These are phyloP conservation scores for Pyrenochaeta sp. DNA, from an alignment of 2,329 filamentous ascomycete genomes.

Conservation along the genomic window DNA sequence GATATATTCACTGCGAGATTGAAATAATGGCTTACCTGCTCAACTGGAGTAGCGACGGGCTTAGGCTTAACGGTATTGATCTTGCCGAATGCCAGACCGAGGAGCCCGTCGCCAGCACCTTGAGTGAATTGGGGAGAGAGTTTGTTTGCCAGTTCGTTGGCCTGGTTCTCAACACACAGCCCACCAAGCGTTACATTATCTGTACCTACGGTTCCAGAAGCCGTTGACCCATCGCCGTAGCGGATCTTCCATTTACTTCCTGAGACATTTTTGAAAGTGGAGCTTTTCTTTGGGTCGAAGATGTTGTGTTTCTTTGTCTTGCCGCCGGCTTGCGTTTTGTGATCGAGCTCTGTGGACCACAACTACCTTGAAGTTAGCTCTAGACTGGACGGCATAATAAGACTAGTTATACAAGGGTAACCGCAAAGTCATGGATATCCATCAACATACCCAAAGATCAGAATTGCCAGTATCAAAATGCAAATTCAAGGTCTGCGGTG, in stretches of 20 bases:
- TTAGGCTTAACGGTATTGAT: slow-evolving; percentile 64
- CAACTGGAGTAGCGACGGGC: slow-evolving; percentile 63
- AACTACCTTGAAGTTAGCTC: slow-evolving; percentile 14
- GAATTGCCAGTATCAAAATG: slow-evolving; percentile 76
- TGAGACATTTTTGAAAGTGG: slow-evolving; percentile 44
- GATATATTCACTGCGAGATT: not conserved
- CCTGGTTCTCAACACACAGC: slow-evolving; percentile 65
- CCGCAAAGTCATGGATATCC: too few species aligned
- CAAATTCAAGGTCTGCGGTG: slow-evolving; percentile 64
- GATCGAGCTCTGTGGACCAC: slow-evolving; percentile 33
- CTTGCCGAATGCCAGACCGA: slow-evolving; percentile 65
- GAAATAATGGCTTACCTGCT: slow-evolving; percentile 60
- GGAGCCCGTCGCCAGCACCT: slow-evolving; percentile 62
- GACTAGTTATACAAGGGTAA: too few species aligned
- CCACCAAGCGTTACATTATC: slow-evolving; percentile 68
- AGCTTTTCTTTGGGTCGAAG: slow-evolving; percentile 53
- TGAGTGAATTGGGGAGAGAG: slow-evolving; percentile 63
- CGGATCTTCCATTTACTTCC: slow-evolving; percentile 65
- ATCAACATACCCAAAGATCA: slow-evolving; percentile 71
- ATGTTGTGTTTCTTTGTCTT: slow-evolving; percentile 65
- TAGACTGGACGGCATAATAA: too few species aligned
- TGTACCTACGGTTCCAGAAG: slow-evolving; percentile 68
- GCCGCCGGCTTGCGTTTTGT: slow-evolving; percentile 51
- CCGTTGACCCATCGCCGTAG: slow-evolving; percentile 70
- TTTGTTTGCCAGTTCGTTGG: slow-evolving; percentile 67